Evolutionary conservation across 129 eudicot species (phyloP).

Genomic region (Tagetes erecta): DNA sequence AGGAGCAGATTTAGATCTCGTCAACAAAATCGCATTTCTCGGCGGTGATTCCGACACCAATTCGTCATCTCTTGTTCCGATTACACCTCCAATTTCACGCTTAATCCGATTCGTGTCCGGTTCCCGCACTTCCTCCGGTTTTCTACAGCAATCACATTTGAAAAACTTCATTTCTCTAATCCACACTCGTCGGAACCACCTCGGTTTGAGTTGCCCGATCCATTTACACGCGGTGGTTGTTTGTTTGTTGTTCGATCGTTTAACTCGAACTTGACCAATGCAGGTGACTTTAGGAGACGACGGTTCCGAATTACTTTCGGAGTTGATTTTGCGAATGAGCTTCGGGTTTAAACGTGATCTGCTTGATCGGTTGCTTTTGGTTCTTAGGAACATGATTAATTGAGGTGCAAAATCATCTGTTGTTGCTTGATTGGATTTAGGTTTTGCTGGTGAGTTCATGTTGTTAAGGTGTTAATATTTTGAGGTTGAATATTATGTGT

Average conservation of each 20-base stretch:
- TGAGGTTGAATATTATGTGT: conserved; percentile 12
- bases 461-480: not conserved
- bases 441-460: conserved; percentile 48
- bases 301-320: conserved; percentile 51
- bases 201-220: conserved; percentile 15
- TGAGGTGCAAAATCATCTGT: conserved; percentile 69
- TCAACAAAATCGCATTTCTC: conserved; percentile 60
- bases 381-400: conserved; percentile 58
- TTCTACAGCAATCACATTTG: conserved; percentile 40
- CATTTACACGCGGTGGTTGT: conserved; percentile 19
- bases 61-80: conserved; percentile 2
- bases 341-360: conserved; percentile 53
- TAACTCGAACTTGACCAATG: conserved; percentile 78
- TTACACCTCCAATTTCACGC: conserved; percentile 10
- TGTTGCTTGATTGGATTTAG: conserved; percentile 60
- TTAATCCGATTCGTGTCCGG: conserved; percentile 18
- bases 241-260: conserved; percentile 38
- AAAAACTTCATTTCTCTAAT: conserved; percentile 34
- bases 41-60: conserved; percentile 38
- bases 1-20: conserved; percentile 84
- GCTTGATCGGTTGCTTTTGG: conserved; percentile 57
- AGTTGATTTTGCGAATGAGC: conserved; percentile 40
- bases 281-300: conserved; percentile 93
- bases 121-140: conserved; percentile 24
- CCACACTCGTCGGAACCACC: conserved; percentile 29